These are phyloP conservation scores for Sporothrix mexicana DNA, from an alignment of 2,329 filamentous ascomycete species.

Conservation along the genomic window DNA sequence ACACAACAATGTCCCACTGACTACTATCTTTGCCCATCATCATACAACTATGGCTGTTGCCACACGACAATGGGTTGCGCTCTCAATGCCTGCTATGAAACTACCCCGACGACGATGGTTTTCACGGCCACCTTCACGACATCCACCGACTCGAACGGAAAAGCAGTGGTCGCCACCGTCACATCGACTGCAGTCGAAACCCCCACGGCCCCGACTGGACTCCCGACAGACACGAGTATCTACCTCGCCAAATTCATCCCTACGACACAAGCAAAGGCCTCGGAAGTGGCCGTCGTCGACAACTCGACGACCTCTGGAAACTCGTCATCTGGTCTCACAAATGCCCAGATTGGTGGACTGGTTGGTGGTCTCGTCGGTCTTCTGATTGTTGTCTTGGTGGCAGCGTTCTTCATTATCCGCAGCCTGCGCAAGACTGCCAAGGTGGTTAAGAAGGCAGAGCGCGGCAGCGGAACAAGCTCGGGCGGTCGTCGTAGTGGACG, in stretches of 20 bases:
- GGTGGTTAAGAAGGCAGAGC: slow-evolving; percentile 43
- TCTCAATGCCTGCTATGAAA: slow-evolving; percentile 54
- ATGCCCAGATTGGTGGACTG: slow-evolving; percentile 57
- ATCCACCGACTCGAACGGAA: slow-evolving; percentile 47
- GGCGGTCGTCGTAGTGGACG: slow-evolving; percentile 42
- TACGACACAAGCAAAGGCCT: slow-evolving; percentile 51
- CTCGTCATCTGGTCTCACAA: slow-evolving; percentile 45
- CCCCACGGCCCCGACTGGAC: slow-evolving; percentile 45
- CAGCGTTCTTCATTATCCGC: slow-evolving; percentile 56
- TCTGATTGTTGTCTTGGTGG: slow-evolving; percentile 54
- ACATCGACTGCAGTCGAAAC: slow-evolving; percentile 50
- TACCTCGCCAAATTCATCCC: slow-evolving; percentile 53
- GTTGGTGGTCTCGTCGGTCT: slow-evolving; percentile 58
- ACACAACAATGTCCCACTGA: slow-evolving; percentile 52
- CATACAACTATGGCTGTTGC: slow-evolving; percentile 61
- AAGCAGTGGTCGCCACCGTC: slow-evolving; percentile 49
- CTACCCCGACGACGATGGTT: slow-evolving; percentile 52
- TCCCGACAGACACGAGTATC: slow-evolving; percentile 40
- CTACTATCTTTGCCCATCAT: slow-evolving; percentile 57
- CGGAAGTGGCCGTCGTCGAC: slow-evolving; percentile 42
- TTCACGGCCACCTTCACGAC: slow-evolving; percentile 54
- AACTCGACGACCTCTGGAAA: slow-evolving; percentile 26
- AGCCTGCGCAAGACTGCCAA: slow-evolving; percentile 55
- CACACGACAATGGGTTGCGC: slow-evolving; percentile 57
- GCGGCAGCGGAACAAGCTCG: slow-evolving; percentile 45